A percentile compares a stretch with the other conserved stretches of the same genome.
These are phyloP conservation scores for Parascedosporium putredinis DNA, from an alignment of 2,329 filamentous ascomycete genomes.

Conservation along the genomic window DNA sequence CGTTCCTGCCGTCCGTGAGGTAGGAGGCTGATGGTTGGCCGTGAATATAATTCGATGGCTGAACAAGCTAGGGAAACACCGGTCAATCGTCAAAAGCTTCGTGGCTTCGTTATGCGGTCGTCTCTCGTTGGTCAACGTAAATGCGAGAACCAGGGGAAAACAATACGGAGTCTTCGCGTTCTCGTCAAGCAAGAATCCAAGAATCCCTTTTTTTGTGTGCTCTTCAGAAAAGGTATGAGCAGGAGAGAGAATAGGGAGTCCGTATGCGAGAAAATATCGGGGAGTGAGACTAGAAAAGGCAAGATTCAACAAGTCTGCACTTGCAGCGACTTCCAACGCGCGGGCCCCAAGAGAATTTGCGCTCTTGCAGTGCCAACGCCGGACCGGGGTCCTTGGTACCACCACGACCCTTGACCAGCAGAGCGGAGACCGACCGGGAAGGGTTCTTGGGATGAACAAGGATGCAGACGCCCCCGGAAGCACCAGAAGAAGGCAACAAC, in stretches of 20 bases:
- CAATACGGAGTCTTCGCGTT: slow-evolving; percentile 1
- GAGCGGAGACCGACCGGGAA: slow-evolving; percentile 1
- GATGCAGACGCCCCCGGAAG: slow-evolving; percentile 3
- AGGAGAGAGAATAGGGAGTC: background rate
- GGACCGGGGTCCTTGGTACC: background rate
- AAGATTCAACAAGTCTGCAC: slow-evolving; percentile 4
- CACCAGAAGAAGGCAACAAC: background rate
- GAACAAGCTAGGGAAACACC: background rate
- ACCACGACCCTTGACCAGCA: background rate
- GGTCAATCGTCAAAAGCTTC: slow-evolving; percentile 1
- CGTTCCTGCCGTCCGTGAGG: no score
- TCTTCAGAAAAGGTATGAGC: slow-evolving; percentile 3
- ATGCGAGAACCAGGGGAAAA: background rate
- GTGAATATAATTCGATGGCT: slow-evolving; percentile 4
- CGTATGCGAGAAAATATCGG: background rate
- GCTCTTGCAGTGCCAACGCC: no score
- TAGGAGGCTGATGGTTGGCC: no score
- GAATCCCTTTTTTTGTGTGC: background rate
- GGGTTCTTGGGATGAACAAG: slow-evolving; percentile 4
- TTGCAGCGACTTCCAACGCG: no score
- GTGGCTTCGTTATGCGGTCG: slow-evolving; percentile 5
- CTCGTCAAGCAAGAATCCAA: background rate
- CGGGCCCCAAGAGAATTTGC: background rate
- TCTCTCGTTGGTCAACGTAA: background rate
- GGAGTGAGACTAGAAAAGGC: slow-evolving; percentile 8